A percentile compares a stretch with the other conserved stretches of the same genome.
These are phyloP conservation scores for Rauvolfia tetraphylla DNA, from an alignment of 257 asterid species.

Conservation along the genomic window DNA sequence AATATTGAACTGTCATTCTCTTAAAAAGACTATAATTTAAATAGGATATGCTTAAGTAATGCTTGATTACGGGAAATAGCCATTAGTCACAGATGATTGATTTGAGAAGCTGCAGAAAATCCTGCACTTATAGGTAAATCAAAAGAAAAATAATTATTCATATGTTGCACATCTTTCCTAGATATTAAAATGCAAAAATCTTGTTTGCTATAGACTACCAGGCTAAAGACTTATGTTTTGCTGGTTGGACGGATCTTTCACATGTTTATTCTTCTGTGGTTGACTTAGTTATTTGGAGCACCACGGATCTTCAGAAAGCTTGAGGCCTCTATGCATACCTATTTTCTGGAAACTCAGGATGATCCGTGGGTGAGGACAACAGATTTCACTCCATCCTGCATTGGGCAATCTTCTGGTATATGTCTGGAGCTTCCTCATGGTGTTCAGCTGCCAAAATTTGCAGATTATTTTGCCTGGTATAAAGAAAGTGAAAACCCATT, in stretches of 20 bases:
- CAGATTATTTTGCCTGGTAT: conserved; percentile 47
- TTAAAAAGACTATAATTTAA: too few species aligned
- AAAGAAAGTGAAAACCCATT: conserved; percentile 43
- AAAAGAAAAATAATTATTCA: neutral
- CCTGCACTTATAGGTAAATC: neutral
- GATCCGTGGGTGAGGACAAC: conserved; percentile 91
- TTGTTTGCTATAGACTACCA: neutral
- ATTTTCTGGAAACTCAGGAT: conserved; percentile 42
- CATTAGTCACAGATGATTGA: neutral
- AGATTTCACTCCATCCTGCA: conserved; percentile 56
- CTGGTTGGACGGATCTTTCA: neutral
- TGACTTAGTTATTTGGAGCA: conserved; percentile 61
- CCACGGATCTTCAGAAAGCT: conserved; percentile 70
- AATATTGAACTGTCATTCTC: too few species aligned
- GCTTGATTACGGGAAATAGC: neutral
- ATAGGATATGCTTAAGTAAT: too few species aligned
- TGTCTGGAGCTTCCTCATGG: conserved; percentile 59
- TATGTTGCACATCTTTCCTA: neutral
- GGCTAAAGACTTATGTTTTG: neutral
- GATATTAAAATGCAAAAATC: neutral
- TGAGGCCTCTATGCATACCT: conserved; percentile 31
- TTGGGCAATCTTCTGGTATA: conserved; percentile 84
- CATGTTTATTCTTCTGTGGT: neutral
- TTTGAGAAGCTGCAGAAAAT: neutral
- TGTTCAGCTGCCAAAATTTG: conserved; percentile 56